Evolutionary conservation across 164 flowering plant species (phyloP), one percentile per base, ranked within the genome.

Genomic region (Liquidambar formosana): DNA sequence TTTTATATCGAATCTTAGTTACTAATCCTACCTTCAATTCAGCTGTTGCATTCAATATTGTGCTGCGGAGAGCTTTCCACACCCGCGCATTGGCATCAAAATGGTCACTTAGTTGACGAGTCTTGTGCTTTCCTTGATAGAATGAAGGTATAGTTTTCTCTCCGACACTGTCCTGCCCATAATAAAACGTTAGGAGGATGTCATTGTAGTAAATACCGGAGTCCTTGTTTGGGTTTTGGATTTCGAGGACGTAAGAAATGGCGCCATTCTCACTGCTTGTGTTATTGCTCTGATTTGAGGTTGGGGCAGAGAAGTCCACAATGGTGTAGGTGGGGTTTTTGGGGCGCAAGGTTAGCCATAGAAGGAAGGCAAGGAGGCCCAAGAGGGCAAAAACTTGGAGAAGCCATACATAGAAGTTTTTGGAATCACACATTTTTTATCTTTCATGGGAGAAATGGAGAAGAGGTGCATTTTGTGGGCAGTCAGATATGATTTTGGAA

Each of bases 161-260:
- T 4, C 77, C 88, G 11, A 72, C 21, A 19, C 6, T 27, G 27
- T 69, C 72, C 10, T 73, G 63, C 6, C 56, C 75, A 25, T 58
- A 69, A 6, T 27, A 65, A 45, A 79, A 45, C 15, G 71, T 74
- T 1, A 81, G 18, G 6, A 66, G 18, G 19, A 71, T 73, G 52
- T 73, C 63, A 21, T 76, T 74, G 26, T 72, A 82, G 68, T 66
- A 76, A 10, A 85, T 57, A 19, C 59, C 58, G 4, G 72, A 70
- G 33, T 71, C 68, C 11, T 63, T 56, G 70, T 79, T 82, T 2
- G 82, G 83, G 67, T 85, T 85, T 12, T 48, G 10, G 11, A 82
- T 65, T 21, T 73, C 75, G 2, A 85, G 67, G 3, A 5, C 44
- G 28, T 77, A 74, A 0, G 62, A 33, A 41, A 80, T 41, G 61